A percentile compares a stretch with the other conserved stretches of the same genome.
These are phyloP conservation scores for Mycogone perniciosa DNA, from an alignment of 2,329 filamentous ascomycete genomes.

Conservation along the genomic window DNA sequence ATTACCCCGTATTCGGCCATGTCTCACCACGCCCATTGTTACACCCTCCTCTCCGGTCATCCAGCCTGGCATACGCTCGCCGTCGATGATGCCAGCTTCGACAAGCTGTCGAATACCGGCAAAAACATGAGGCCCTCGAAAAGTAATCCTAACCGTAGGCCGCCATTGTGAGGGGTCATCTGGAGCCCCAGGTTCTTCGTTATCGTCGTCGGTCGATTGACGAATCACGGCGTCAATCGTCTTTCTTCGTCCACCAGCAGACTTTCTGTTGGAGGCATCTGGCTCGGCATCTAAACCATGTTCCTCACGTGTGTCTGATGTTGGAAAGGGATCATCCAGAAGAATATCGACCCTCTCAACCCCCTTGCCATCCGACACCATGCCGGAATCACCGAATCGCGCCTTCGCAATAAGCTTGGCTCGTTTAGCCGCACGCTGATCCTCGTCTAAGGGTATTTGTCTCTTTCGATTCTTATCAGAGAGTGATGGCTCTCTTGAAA, in stretches of 20 bases:
- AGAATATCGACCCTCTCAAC: constrained; percentile 56
- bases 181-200: constrained; percentile 12
- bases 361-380: constrained; percentile 50
- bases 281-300: constrained; percentile 20
- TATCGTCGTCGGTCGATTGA: constrained; percentile 22
- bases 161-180: constrained; percentile 26
- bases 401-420: constrained; percentile 56
- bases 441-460: constrained; percentile 17
- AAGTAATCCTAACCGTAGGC: constrained; percentile 51
- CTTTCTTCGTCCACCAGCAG: constrained; percentile 23
- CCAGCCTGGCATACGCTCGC: constrained; percentile 77
- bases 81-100: constrained; percentile 68
- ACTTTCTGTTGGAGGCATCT: constrained; percentile 14
- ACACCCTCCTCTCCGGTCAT: constrained; percentile 84
- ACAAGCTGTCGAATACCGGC: constrained; percentile 72
- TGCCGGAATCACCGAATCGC: constrained; percentile 61
- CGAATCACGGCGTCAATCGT: constrained; percentile 31
- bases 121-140: constrained; percentile 74
- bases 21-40: constrained; percentile 62
- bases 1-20: constrained; percentile 57
- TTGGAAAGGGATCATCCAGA: constrained; percentile 52
- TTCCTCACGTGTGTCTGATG: constrained; percentile 10
- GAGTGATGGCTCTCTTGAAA: constrained; percentile 30
- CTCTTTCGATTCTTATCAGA: constrained; percentile 26
- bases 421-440: constrained; percentile 45